A percentile compares a stretch with the other conserved stretches of the same genome.
phyloP scores from a whole-genome alignment of 2,329 filamentous ascomycete genomes.

The Ophiosphaerella herpotricha region DNA sequence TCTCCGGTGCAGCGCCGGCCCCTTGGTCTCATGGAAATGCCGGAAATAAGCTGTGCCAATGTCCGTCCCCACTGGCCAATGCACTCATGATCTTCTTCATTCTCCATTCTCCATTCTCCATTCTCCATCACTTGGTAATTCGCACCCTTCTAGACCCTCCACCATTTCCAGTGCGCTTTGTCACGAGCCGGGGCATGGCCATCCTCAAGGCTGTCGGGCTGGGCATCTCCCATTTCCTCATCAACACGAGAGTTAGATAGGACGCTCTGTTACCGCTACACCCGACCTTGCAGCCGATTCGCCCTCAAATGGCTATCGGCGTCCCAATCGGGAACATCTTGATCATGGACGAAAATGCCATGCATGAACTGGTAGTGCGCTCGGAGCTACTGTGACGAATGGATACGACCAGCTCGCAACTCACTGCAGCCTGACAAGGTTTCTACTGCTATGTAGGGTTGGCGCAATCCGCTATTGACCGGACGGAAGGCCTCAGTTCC shows the following conservation, averaged over 20 bases:
- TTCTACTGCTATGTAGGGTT: slow-evolving; percentile 1
- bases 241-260: too few relatives aligned
- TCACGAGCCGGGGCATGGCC: too few relatives aligned
- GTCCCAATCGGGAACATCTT: slow-evolving; percentile 2
- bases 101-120: too few relatives aligned
- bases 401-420: background rate
- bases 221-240: background rate
- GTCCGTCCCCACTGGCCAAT: too few relatives aligned
- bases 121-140: too few relatives aligned
- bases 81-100: too few relatives aligned
- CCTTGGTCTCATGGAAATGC: too few relatives aligned
- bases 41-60: too few relatives aligned
- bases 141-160: too few relatives aligned
- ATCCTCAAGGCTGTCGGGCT: background rate
- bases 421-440: background rate
- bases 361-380: slow-evolving; percentile 1
- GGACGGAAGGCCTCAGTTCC: background rate
- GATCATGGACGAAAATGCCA: slow-evolving; percentile 6
- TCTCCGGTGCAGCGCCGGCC: too few relatives aligned
- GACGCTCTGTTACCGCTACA: background rate
- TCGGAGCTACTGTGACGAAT: background rate
- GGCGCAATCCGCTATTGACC: slow-evolving; percentile 2
- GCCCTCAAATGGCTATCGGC: slow-evolving; percentile 1
- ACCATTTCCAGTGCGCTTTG: too few relatives aligned
- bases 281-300: slow-evolving; percentile 8